Base-by-base conservation (phyloP, 768 basidiomycete species). In the Podaxis rugospora region DNA sequence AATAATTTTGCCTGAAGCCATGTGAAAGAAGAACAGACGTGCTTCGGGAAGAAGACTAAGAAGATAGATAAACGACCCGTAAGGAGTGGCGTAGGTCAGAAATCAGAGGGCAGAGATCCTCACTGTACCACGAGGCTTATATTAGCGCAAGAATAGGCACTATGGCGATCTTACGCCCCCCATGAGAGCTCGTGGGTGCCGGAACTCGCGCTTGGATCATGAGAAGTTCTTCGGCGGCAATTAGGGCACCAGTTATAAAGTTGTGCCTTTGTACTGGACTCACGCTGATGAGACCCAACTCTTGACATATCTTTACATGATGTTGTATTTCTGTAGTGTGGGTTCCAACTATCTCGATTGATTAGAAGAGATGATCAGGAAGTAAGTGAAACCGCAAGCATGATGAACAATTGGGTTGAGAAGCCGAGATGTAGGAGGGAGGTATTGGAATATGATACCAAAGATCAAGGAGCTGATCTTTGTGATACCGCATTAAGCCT, bases 1-100 rank as follows among this genome's bases (percentile, higher is more conserved):
- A n/a, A 55, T 35, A 25, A 61, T 27, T 14, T n/a, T 27, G 14
- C 27, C 52, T 2, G 59, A 61, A 40, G 52, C 16, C 59, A 61
- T 61, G 35, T 28, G 13, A 25, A 14, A 27, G 37, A 58, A 37
- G 21, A 36, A 51, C 13, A 39, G 16, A 49, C 13, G 25, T 4
- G 21, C 25, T 49, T 49, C 25, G 1, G 21, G n/a, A 32, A 9
- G 23, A 28, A 35, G n/a, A 35, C 18, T 3, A 16, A 40, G 6
- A 52, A 2, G 36, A 42, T 42, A 51, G 21, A 50, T 58, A 25
- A 27, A 27, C 5, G 25, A 52, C 36, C 21, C n/a, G 32, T 32
- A 36, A 35, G 51, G 32, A 10, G 18, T 21, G 51, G 51, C 14
- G 39, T 32, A 40, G 39, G 39, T 40, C 39, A 40, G 39, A 40